Evolutionary conservation across 257 asterid species (phyloP), one percentile per base, ranked within the genome.

Genomic region (Lavandula angustifolia): DNA sequence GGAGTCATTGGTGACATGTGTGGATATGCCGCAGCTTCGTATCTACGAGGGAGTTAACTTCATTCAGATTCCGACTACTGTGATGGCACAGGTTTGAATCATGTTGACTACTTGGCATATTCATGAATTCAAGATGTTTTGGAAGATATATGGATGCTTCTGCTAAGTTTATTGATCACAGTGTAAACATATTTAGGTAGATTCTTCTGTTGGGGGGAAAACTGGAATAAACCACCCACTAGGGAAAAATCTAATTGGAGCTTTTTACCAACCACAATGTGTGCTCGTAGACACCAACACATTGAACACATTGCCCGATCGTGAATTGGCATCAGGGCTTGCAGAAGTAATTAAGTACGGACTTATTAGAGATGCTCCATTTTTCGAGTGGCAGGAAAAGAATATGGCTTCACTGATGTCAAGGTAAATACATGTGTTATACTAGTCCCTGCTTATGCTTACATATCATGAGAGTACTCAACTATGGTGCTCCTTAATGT

Each of bases 1-100:
- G 99, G 97, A 64, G 99, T 94, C 72, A 90, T 94, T 52, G 99
- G 99, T 42, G 97, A 94, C 81, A 94, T 90, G 97, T 94, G 97
- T 76, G 99, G 99, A 37, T 94, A 87, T 83, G 99, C 99, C 9
- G 99, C 99, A 29, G 99, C 99, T 60, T 81, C 97, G 54, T 94
- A 67, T 79, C 95, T 94, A 41, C 95, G 96, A 9, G 99, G n/a
- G 99, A 70, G 97, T 94, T 70, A 94, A 87, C 79, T 94, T 94
- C 77, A 87, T 94, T 79, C 99, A 90, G 87, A 90, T 90, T 75
- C 99, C 99, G 3, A 90, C 99, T 2, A 94, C 99, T 51, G 99
- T 90, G 72, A 94, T 94, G 97, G 96, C 99, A 40, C 99, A 94
- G 99, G 99, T 94, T 57, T 63, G 72, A 47, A 42, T 66, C 63